Evolutionary conservation across 257 asterid species (phyloP).

Genomic region (Nicotiana attenuata): DNA sequence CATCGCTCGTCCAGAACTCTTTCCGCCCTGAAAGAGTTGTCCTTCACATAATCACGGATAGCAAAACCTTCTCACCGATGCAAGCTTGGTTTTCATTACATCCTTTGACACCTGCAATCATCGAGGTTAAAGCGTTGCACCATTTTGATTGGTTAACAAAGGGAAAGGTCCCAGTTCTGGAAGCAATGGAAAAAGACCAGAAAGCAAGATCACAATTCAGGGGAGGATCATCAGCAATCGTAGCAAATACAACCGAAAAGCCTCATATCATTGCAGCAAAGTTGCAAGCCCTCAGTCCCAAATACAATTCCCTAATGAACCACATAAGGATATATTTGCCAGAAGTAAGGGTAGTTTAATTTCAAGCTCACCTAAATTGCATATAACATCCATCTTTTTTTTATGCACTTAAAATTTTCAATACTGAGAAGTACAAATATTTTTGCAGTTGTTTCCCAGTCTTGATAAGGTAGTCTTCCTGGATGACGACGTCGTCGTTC

Average conservation of each 20-base stretch:
- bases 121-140: slow-evolving; percentile 85
- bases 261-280: slow-evolving; percentile 84
- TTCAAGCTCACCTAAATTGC: background rate
- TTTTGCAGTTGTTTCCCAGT: slow-evolving; percentile 85
- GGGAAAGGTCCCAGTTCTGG: slow-evolving; percentile 90
- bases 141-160: slow-evolving; percentile 93
- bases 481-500: slow-evolving; percentile 89
- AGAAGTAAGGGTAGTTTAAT: slow-evolving; percentile 39
- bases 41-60: slow-evolving; percentile 78
- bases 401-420: background rate
- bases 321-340: slow-evolving; percentile 91
- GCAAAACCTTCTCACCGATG: slow-evolving; percentile 84
- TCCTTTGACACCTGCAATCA: slow-evolving; percentile 63
- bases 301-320: slow-evolving; percentile 88
- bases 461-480: slow-evolving; percentile 80
- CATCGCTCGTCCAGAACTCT: slow-evolving; percentile 70
- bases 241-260: slow-evolving; percentile 71
- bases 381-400: background rate
- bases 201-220: slow-evolving; percentile 71
- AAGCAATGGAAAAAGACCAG: slow-evolving; percentile 97
- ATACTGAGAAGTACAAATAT: slow-evolving; percentile 4
- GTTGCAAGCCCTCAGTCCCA: slow-evolving; percentile 92
- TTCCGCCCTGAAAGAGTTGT: slow-evolving; percentile 67
- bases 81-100: slow-evolving; percentile 97
- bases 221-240: slow-evolving; percentile 91